Conservation (phyloP, 352 stramenopile genomes). For the Pythium plurisporium region DNA sequence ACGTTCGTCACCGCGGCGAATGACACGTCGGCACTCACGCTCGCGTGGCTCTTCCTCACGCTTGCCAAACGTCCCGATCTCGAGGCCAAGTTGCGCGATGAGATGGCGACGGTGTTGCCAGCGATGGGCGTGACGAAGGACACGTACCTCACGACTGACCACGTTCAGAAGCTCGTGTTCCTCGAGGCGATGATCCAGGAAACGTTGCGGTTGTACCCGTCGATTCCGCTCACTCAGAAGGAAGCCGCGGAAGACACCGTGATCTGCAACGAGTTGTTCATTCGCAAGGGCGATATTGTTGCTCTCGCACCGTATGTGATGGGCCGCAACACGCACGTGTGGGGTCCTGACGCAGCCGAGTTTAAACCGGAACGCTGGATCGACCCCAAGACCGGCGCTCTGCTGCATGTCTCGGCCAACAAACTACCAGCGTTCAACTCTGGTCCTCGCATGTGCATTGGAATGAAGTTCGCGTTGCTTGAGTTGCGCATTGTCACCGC, state of each 20-base stretch:
- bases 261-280: slow-evolving; percentile 20
- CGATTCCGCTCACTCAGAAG: slow-evolving; percentile 50
- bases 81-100: slow-evolving; percentile 32
- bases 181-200: slow-evolving; percentile 56
- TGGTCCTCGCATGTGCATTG: slow-evolving; percentile 40
- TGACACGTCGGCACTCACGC: slow-evolving; percentile 64
- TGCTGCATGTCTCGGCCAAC: slow-evolving; percentile 3
- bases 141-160: slow-evolving; percentile 35
- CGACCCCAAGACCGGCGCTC: slow-evolving; percentile 12
- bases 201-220: slow-evolving; percentile 57
- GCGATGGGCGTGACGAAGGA: slow-evolving; percentile 24
- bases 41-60: slow-evolving; percentile 70
- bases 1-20: slow-evolving; percentile 65
- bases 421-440: slow-evolving; percentile 37
- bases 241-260: slow-evolving; percentile 54
- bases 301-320: slow-evolving; percentile 25
- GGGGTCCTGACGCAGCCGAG: slow-evolving; percentile 21
- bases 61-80: slow-evolving; percentile 56
- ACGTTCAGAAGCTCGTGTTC: slow-evolving; percentile 53
- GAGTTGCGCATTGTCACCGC: slow-evolving; percentile 21
- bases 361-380: slow-evolving; percentile 74
- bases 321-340: slow-evolving; percentile 19
- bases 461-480: slow-evolving; percentile 42
- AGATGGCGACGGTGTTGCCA: slow-evolving; percentile 29
- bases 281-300: not conserved